Percentiles rank a stretch among this genome's conserved stretches.
phyloP scores from a whole-genome alignment of 1,139 yeast genomes.

The Cylindricascospora bacillispora region DNA sequence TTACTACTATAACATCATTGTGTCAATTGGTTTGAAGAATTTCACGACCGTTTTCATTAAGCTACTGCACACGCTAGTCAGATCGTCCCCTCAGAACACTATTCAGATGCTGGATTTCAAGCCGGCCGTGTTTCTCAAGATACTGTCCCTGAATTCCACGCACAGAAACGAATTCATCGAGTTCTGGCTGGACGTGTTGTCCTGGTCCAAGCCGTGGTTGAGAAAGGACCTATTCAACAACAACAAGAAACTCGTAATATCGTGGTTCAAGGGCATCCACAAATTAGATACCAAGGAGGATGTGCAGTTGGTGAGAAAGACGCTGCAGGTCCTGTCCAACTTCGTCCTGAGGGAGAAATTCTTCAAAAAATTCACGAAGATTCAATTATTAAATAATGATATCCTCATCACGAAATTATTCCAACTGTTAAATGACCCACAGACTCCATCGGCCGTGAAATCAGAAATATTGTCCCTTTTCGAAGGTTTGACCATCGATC shows the following conservation, averaged over 20 bases:
- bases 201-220: constrained; percentile 36
- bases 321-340: constrained; percentile 38
- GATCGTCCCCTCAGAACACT: no score
- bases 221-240: constrained; percentile 53
- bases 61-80: no score
- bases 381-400: constrained; percentile 70
- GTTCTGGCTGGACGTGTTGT: constrained; percentile 47
- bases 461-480: no score
- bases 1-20: no score
- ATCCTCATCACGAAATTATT: constrained; percentile 51
- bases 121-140: no score
- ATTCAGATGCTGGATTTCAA: no score
- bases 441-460: no score
- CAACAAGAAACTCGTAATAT: constrained; percentile 43
- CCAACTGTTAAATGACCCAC: no score
- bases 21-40: no score
- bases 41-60: no score
- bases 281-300: constrained; percentile 41
- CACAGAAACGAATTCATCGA: constrained; percentile 35
- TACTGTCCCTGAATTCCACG: no score
- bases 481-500: no score
- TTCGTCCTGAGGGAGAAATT: constrained; percentile 46
- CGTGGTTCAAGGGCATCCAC: constrained; percentile 50
- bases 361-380: constrained; percentile 57
- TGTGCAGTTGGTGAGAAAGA: constrained; percentile 27